phyloP scores from a whole-genome alignment of 2,329 filamentous ascomycete species.

The Cladosporium sp. region DNA sequence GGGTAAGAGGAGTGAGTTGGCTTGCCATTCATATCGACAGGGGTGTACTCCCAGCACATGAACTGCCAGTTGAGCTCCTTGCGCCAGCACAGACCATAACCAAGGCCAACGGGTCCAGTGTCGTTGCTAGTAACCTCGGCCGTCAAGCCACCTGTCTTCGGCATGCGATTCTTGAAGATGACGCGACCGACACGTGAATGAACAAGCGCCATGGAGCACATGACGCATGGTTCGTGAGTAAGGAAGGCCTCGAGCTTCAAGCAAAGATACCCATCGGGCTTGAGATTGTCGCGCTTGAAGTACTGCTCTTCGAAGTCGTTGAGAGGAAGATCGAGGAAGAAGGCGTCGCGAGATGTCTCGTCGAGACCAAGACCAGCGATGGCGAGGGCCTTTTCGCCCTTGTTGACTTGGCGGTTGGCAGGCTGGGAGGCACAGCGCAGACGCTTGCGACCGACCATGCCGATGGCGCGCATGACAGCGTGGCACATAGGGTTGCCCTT shows the following conservation, averaged over 20 bases:
- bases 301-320: slow-evolving; percentile 62
- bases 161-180: slow-evolving; percentile 76
- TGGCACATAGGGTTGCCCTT: slow-evolving; percentile 74
- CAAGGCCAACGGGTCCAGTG: slow-evolving; percentile 35
- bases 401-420: slow-evolving; percentile 27
- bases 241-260: slow-evolving; percentile 90
- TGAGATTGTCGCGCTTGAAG: slow-evolving; percentile 61
- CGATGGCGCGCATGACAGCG: slow-evolving; percentile 72
- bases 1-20: slow-evolving; percentile 5
- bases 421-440: slow-evolving; percentile 31
- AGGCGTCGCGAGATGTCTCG: slow-evolving; percentile 41
- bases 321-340: slow-evolving; percentile 65
- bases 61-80: slow-evolving; percentile 82
- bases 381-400: slow-evolving; percentile 29
- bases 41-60: slow-evolving; percentile 66
- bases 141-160: slow-evolving; percentile 74
- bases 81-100: slow-evolving; percentile 62
- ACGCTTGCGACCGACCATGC: slow-evolving; percentile 67
- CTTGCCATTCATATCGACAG: slow-evolving; percentile 14
- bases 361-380: slow-evolving; percentile 32
- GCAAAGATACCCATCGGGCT: slow-evolving; percentile 82
- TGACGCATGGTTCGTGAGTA: slow-evolving; percentile 92
- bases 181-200: slow-evolving; percentile 88
- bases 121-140: slow-evolving; percentile 54
- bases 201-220: slow-evolving; percentile 94